Base-by-base conservation (phyloP, 306 rosid genomes). In the Mucuna pruriens region DNA sequence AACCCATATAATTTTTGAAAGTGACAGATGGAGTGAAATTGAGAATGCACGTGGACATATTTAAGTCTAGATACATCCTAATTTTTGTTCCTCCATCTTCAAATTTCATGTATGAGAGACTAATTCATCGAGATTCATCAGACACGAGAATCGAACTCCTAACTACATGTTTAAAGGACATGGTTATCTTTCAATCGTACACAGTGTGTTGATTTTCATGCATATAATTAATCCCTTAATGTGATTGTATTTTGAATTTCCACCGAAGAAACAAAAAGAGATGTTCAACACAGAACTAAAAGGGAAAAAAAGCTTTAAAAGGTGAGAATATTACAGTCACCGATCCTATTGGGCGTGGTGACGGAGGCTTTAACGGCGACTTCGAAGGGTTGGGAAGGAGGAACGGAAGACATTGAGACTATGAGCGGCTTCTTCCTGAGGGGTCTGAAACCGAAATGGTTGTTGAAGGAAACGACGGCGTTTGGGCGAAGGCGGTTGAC, bases 331-430 rank as follows among this genome's bases (percentile, higher is more conserved):
- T 84, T 89, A 92, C 97, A 95, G 90, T 95, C 99, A 55, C 99
- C 98, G 66, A 72, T 89, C 80, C 33, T 87, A 85, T 86, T 80
- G 71, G 98, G 97, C 4, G 76, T 79, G 31, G 90, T 90, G 68
- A 75, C 0, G 58, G 98, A 95, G 67, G 94, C 91, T 77, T 95
- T 95, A 80, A 84, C 96, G 83, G 91, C 89, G 49, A 89, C 45
- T 83, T 90, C 92, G n/a, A 93, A 71, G 46, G 95, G 92, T 40
- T 2, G 42, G 20, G 90, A 46, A 44, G 90, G 77, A 75, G 89
- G 60, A 83, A 80, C 67, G 17, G 89, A 76, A 22, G 96, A 81
- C 95, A 91, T 87, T 69, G 96, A 86, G 16, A 92, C 85, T 1
- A 84, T 79, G 38, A 88, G 86, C 49, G 78, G 66, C 75, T 76